Evolutionary conservation across 805 yeast species (phyloP).

Genomic region (Henningerozyma blattae): DNA sequence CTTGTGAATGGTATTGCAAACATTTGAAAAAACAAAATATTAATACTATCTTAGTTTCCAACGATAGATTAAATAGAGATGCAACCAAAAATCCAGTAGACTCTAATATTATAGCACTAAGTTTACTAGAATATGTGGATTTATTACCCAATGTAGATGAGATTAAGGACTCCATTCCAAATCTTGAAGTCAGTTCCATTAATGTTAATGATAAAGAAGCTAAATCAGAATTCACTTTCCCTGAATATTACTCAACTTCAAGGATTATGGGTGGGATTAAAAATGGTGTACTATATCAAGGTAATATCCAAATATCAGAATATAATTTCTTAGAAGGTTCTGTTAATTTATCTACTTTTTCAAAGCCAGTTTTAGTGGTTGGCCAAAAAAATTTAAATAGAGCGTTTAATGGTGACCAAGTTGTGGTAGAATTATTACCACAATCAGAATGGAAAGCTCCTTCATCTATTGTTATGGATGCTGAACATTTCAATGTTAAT

Average conservation of each 20-base stretch:
- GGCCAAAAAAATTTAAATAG: conserved; percentile 84
- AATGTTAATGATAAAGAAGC: conserved; percentile 8
- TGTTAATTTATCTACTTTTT: conserved; percentile 56
- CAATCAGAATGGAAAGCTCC: conserved; percentile 81
- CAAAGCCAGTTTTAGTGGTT: conserved; percentile 67
- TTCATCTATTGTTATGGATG: conserved; percentile 67
- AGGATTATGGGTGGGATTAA: conserved; percentile 84
- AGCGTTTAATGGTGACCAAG: conserved; percentile 85
- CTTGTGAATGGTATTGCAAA: conserved; percentile 55
- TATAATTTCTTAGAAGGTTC: conserved; percentile 86
- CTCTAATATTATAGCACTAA: conserved; percentile 42
- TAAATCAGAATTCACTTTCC: conserved; percentile 43
- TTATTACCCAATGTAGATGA: conserved; percentile 60
- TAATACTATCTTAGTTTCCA: conserved; percentile 51
- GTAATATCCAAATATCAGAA: conserved; percentile 65
- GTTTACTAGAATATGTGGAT: conserved; percentile 60
- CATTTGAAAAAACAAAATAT: conserved; percentile 44
- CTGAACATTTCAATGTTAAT: conserved; percentile 46
- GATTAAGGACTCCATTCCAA: conserved; percentile 68
- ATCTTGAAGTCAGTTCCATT: conserved; percentile 27
- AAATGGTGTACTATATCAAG: conserved; percentile 80
- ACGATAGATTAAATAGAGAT: conserved; percentile 56
- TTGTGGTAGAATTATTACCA: conserved; percentile 82
- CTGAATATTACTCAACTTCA: conserved; percentile 69
- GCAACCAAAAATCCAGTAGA: conserved; percentile 31